These are phyloP conservation scores for Xanthoconium stramineum DNA, from an alignment of 768 basidiomycete species.

Conservation along the genomic window DNA sequence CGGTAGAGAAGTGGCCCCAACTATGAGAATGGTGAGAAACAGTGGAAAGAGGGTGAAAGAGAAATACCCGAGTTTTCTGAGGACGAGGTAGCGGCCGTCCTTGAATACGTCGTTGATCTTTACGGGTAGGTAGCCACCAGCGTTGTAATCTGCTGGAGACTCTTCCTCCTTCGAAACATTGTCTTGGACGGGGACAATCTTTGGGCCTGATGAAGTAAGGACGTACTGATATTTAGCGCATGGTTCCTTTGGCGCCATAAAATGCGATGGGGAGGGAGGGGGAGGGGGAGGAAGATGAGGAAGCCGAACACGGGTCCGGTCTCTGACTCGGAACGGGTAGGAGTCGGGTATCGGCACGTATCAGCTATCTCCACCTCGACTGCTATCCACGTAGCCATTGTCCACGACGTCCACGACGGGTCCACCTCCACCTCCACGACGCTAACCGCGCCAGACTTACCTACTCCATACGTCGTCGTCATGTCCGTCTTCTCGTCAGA, in stretches of 20 bases:
- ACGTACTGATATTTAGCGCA: constrained; percentile 77
- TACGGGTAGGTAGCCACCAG: constrained; percentile 77
- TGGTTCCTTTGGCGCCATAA: constrained; percentile 65
- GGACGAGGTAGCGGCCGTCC: constrained; percentile 76
- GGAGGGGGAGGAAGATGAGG: not conserved
- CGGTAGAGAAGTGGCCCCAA: constrained; percentile 96
- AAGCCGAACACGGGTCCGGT: constrained; percentile 20
- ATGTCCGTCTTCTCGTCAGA: constrained; percentile 23
- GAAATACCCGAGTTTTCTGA: constrained; percentile 84
- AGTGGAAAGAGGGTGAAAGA: not conserved
- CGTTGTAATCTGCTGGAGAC: constrained; percentile 78
- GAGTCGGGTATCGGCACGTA: not conserved
- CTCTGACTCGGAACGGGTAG: constrained; percentile 18
- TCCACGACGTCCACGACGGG: constrained; percentile 1
- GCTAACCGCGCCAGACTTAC: not conserved
- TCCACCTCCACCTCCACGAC: not conserved
- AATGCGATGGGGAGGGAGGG: constrained; percentile 6
- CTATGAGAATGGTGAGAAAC: constrained; percentile 36
- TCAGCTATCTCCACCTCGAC: not conserved
- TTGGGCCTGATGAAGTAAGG: constrained; percentile 60
- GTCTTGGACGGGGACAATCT: constrained; percentile 69
- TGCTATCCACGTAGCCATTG: too few species aligned
- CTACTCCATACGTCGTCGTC: not conserved
- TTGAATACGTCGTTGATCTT: constrained; percentile 84
- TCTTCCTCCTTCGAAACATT: constrained; percentile 72